phyloP scores from a whole-genome alignment of 257 asterid species.

The Salvia miltiorrhiza region DNA sequence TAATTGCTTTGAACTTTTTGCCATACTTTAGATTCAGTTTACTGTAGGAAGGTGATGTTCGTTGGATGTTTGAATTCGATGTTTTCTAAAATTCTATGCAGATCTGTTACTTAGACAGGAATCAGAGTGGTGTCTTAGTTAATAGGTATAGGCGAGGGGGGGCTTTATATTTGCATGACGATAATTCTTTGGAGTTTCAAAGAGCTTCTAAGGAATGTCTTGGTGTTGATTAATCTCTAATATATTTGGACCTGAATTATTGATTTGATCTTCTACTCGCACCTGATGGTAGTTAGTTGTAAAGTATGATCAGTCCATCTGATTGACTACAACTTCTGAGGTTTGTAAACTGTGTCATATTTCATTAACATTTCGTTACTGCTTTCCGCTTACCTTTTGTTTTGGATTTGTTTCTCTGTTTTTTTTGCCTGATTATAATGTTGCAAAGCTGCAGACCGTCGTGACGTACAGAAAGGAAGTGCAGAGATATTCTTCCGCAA shows the following conservation, averaged over 20 bases:
- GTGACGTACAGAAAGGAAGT: slow-evolving; percentile 97
- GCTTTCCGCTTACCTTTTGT: neutral
- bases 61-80: neutral
- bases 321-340: slow-evolving; percentile 4
- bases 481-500: slow-evolving; percentile 97
- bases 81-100: neutral
- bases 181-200: neutral
- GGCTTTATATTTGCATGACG: neutral
- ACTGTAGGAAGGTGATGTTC: neutral
- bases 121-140: neutral
- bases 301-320: slow-evolving; percentile 1
- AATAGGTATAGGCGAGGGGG: slow-evolving; percentile 3
- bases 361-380: neutral
- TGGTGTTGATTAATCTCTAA: neutral
- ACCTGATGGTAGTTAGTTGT: neutral
- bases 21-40: neutral
- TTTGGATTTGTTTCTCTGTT: neutral
- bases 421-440: slow-evolving; percentile 9
- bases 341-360: neutral
- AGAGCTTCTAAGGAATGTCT: neutral
- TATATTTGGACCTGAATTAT: neutral
- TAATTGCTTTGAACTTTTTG: neutral
- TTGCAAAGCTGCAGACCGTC: slow-evolving; percentile 58
- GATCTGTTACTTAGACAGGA: slow-evolving; percentile 8
- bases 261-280: neutral